A percentile compares a stretch with the other conserved stretches of the same genome.
Evolutionary conservation across 2,329 filamentous ascomycete genomes (phyloP).

Genomic region (Magnaporthiopsis poae): DNA sequence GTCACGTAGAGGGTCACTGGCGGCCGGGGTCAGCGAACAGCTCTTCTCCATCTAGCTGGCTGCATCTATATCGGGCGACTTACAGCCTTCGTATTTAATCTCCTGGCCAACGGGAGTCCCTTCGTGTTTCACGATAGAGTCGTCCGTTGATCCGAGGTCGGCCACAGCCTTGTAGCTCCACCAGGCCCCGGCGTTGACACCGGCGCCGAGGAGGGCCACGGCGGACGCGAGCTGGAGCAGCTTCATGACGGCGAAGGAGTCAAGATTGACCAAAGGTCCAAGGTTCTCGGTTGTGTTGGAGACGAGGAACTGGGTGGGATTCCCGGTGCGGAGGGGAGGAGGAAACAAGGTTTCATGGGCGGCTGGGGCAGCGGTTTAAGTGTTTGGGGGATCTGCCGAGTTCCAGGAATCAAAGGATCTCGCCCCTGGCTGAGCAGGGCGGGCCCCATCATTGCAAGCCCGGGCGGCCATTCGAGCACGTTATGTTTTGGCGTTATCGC

Average conservation of each 20-base stretch:
- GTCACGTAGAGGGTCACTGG: conserved; percentile 19
- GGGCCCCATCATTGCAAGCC: no score
- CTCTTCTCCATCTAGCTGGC: not conserved
- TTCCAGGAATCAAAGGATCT: not conserved
- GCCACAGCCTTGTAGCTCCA: not conserved
- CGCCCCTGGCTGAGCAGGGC: no score
- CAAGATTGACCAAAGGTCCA: not conserved
- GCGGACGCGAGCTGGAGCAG: not conserved
- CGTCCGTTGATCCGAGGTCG: conserved; percentile 10
- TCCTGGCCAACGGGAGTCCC: conserved; percentile 15
- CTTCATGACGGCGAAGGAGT: not conserved
- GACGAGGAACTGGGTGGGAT: not conserved
- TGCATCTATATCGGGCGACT: not conserved
- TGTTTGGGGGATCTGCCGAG: not conserved
- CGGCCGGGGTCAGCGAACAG: not conserved
- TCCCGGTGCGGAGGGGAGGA: not conserved
- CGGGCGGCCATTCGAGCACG: not conserved
- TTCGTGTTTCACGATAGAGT: conserved; percentile 13
- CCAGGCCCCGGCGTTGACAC: not conserved
- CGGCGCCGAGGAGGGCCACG: not conserved
- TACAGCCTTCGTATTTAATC: conserved; percentile 13
- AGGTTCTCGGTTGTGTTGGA: not conserved
- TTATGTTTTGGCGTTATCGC: not conserved
- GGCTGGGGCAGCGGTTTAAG: not conserved
- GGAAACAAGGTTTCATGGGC: not conserved